phyloP scores from a whole-genome alignment of 1,284 basidiomycete species.

The Leccinum angustisporum region DNA sequence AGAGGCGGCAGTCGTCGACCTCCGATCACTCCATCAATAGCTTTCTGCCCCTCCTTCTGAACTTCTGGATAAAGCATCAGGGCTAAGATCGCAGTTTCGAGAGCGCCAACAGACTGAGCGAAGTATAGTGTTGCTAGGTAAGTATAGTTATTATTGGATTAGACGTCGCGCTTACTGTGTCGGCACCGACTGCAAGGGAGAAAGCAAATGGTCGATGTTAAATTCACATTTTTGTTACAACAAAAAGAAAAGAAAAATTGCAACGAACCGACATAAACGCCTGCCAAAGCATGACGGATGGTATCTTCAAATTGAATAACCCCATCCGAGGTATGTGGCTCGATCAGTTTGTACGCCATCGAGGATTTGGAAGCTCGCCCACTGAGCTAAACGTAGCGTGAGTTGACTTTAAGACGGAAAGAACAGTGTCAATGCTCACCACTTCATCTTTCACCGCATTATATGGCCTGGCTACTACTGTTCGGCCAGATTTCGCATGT shows the following conservation, averaged over 20 bases:
- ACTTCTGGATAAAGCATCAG: conserved; percentile 7
- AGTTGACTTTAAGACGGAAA: background rate
- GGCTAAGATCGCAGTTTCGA: conserved; percentile 7
- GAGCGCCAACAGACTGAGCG: background rate
- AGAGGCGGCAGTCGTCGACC: background rate
- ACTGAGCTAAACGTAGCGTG: conserved; percentile 1
- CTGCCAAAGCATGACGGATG: conserved; percentile 8
- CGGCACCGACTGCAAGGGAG: conserved; percentile 2
- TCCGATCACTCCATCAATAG: background rate
- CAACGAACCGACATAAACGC: conserved; percentile 6
- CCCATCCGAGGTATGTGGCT: background rate
- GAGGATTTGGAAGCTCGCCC: conserved; percentile 5
- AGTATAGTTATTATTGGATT: background rate
- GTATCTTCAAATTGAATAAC: conserved; percentile 3
- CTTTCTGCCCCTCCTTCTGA: conserved; percentile 1
- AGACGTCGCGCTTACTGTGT: background rate
- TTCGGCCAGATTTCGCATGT: conserved; percentile 5
- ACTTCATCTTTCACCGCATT: conserved; percentile 4
- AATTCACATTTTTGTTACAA: background rate
- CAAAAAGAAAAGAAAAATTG: background rate
- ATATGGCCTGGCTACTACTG: conserved; percentile 1
- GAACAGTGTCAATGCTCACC: background rate
- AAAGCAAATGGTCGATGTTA: background rate
- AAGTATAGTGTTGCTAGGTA: background rate
- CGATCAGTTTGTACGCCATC: conserved; percentile 7